Evolutionary conservation across 495 filamentous ascomycete species (phyloP).

Genomic region (Xylaria sp.): DNA sequence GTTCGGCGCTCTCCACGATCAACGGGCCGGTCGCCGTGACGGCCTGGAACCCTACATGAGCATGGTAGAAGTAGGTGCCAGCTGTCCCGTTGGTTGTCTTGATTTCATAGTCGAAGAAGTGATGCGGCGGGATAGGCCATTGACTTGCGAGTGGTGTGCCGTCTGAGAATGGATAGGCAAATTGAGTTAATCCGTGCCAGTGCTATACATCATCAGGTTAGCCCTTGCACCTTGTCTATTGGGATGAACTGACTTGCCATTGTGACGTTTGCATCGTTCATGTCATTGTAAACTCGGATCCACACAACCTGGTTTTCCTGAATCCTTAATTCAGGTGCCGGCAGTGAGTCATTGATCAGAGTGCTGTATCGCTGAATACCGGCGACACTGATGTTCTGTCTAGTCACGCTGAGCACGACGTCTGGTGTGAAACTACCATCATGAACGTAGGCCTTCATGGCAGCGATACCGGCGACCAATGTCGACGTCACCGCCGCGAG

Average conservation of each 20-base stretch:
- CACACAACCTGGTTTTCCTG: conserved; percentile 51
- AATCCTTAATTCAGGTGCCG: conserved; percentile 54
- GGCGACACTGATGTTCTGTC: conserved; percentile 40
- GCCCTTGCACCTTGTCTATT: not conserved
- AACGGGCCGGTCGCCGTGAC: conserved; percentile 56
- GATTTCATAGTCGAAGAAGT: conserved; percentile 66
- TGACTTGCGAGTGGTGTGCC: conserved; percentile 56
- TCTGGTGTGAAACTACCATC: conserved; percentile 44
- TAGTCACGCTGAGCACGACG: conserved; percentile 53
- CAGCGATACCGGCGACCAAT: conserved; percentile 7
- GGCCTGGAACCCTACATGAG: conserved; percentile 61
- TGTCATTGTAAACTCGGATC: conserved; percentile 64
- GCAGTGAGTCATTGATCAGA: conserved; percentile 57
- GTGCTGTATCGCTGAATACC: conserved; percentile 48
- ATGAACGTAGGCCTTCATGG: conserved; percentile 12
- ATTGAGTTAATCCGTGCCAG: conserved; percentile 60
- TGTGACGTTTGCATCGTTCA: conserved; percentile 54
- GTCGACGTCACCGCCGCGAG: conserved; percentile 14
- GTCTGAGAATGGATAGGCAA: conserved; percentile 59
- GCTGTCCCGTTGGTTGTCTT: conserved; percentile 47
- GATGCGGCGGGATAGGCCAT: conserved; percentile 60
- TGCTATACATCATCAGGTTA: conserved; percentile 45
- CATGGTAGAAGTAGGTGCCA: conserved; percentile 64
- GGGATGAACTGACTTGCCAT: conserved; percentile 47
- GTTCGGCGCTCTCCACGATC: conserved; percentile 54